Evolutionary conservation across 2,329 filamentous ascomycete species (phyloP), one percentile per base, ranked within the genome.

Genomic region (Amesomyces nigricolor): DNA sequence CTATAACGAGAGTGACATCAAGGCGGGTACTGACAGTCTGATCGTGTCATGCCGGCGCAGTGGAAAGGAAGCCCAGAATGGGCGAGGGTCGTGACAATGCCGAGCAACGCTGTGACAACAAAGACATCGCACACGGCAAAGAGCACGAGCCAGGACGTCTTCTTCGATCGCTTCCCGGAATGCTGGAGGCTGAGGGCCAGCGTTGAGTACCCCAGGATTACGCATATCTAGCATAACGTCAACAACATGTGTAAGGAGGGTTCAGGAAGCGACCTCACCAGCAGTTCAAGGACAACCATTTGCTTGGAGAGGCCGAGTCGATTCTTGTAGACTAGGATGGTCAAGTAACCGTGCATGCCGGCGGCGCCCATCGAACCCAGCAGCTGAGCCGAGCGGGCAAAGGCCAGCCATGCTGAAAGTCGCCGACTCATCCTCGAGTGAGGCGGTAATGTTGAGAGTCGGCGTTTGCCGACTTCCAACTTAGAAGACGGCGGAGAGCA

Each of bases 291-390:
- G 9, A 65, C 54, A 19, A 66, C 54, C 65, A 72, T 67, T 14
- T 57, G 61, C 1, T 60, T 29, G 8, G 67, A 57, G 10, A 68
- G 57, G 7, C 66, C 66, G 7, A 70, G 59, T 1, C 50, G 53
- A 16, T 66, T 65, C 29, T 51, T 37, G 22, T 66, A 60, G 22
- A 72, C 66, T 38, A 64, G 65, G 26, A 65, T 64, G 2, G 71
- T 62, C 43, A 73, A 58, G 47, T 67, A 71, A 14, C 68, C 71
- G 49, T 73, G 71, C 50, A 71, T 62, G 13, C 57, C 58, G n/a
- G 65, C 65, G 9, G 66, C 65, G 11, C 63, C 58, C 19, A 71
- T 59, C n/a, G 65, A 60, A 5, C 58, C 66, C 43, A 68, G 39
- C 14, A 69, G 56, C 62, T 73, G 71, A 40, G 68, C 61, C 10